Evolutionary conservation across 1,284 basidiomycete species (phyloP).

Genomic region (Phylloboletellus chloephorus): DNA sequence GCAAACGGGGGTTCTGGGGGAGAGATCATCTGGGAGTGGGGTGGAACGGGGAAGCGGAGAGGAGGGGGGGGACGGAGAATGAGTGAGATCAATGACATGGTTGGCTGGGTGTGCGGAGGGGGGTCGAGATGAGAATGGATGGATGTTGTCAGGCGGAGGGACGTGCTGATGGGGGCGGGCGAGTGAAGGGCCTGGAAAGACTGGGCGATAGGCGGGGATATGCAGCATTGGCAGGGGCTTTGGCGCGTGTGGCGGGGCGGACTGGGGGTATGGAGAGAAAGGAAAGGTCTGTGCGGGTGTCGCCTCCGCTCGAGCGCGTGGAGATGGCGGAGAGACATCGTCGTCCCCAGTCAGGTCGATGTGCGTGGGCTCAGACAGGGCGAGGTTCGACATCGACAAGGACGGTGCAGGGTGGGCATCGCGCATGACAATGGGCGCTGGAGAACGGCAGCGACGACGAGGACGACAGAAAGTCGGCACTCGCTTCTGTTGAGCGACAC

Average conservation of each 20-base stretch:
- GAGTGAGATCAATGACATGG: slow-evolving; percentile 72
- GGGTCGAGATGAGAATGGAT: slow-evolving; percentile 17
- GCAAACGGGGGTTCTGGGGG: slow-evolving; percentile 77
- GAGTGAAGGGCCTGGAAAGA: slow-evolving; percentile 41
- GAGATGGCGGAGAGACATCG: slow-evolving; percentile 34
- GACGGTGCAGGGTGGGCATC: slow-evolving; percentile 27
- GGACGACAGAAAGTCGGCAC: neutral
- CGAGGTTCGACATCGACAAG: slow-evolving; percentile 32
- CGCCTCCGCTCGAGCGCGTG: slow-evolving; percentile 30
- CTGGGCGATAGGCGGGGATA: slow-evolving; percentile 38
- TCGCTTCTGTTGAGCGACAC: neutral
- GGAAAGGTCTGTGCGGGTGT: slow-evolving; percentile 33
- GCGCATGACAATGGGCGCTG: slow-evolving; percentile 21
- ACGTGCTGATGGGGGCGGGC: slow-evolving; percentile 22
- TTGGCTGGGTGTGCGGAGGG: slow-evolving; percentile 28
- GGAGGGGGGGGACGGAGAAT: slow-evolving; percentile 67
- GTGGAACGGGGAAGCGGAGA: slow-evolving; percentile 26
- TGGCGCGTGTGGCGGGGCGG: slow-evolving; percentile 17
- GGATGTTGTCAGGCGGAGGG: slow-evolving; percentile 18
- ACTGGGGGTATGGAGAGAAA: slow-evolving; percentile 18
- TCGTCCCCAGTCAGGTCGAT: slow-evolving; percentile 64
- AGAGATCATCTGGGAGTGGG: slow-evolving; percentile 46
- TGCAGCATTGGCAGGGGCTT: slow-evolving; percentile 22
- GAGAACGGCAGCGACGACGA: slow-evolving; percentile 1
- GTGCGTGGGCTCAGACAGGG: slow-evolving; percentile 36